Conservation (phyloP, 768 basidiomycete genomes). For the Cyathus striatus region DNA sequence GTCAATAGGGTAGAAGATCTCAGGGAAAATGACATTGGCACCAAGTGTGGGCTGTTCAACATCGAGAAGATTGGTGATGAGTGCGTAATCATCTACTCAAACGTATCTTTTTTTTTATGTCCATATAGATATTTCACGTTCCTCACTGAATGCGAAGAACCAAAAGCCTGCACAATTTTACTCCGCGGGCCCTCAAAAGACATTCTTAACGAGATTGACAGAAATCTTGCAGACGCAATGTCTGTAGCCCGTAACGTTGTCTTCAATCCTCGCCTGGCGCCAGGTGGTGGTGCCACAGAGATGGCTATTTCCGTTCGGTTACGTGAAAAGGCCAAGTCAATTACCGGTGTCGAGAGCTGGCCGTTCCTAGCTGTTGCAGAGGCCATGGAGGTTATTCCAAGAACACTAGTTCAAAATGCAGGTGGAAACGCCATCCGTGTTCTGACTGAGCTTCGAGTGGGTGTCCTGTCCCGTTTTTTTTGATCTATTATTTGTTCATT, state of each 20-base stretch:
- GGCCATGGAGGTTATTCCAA: slow-evolving; percentile 95
- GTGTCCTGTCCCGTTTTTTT: slow-evolving; percentile 14
- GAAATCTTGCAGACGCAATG: slow-evolving; percentile 97
- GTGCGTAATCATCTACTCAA: slow-evolving; percentile 32
- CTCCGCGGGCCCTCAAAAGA: slow-evolving; percentile 98
- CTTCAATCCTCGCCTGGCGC: slow-evolving; percentile 91
- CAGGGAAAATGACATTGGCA: slow-evolving; percentile 88
- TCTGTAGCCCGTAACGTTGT: slow-evolving; percentile 94
- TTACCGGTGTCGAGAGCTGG: slow-evolving; percentile 88
- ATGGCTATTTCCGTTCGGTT: slow-evolving; percentile 94
- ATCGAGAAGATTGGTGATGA: slow-evolving; percentile 98
- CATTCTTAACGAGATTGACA: slow-evolving; percentile 96
- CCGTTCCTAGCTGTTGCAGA: slow-evolving; percentile 91
- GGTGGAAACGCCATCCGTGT: slow-evolving; percentile 94
- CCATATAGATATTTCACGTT: slow-evolving; percentile 86
- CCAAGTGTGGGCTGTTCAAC: slow-evolving; percentile 91
- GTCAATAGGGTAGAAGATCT: slow-evolving; percentile 96
- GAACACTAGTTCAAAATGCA: slow-evolving; percentile 91
- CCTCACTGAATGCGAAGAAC: slow-evolving; percentile 83
- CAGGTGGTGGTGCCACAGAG: slow-evolving; percentile 96
- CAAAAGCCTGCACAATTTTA: slow-evolving; percentile 97
- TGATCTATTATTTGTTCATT: slow-evolving; percentile 1
- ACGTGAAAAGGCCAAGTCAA: slow-evolving; percentile 69
- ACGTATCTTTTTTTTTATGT: slow-evolving; percentile 1
- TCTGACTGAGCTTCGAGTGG: slow-evolving; percentile 86